These are phyloP conservation scores for Alloteropsis semialata DNA, from an alignment of 176 grass and related monocot species.

Conservation along the genomic window DNA sequence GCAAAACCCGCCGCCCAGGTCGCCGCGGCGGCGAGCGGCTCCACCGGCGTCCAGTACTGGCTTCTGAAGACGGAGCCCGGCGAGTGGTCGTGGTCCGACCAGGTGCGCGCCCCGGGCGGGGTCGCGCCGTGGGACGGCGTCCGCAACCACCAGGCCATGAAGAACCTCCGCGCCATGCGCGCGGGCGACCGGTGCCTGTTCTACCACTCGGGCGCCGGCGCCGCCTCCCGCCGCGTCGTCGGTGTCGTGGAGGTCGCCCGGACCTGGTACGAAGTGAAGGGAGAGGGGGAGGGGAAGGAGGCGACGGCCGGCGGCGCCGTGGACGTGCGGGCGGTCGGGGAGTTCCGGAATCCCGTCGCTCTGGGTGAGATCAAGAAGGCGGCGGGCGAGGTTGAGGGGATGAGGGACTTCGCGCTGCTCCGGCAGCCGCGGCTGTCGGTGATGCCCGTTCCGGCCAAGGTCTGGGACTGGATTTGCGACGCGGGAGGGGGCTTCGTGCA, in stretches of 20 bases:
- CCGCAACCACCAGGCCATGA: slow-evolving; percentile 73
- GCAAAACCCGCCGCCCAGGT: not conserved
- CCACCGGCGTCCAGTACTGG: slow-evolving; percentile 43
- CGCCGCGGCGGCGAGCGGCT: not conserved
- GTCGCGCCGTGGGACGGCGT: slow-evolving; percentile 84
- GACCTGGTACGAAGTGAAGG: slow-evolving; percentile 54
- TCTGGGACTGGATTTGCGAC: slow-evolving; percentile 75
- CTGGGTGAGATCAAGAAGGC: slow-evolving; percentile 71
- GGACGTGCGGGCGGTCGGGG: slow-evolving; percentile 62
- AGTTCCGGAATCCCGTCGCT: slow-evolving; percentile 43
- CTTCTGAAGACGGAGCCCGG: slow-evolving; percentile 79
- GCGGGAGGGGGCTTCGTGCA: slow-evolving; percentile 63
- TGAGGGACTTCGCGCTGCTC: slow-evolving; percentile 71
- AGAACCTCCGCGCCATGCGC: slow-evolving; percentile 74
- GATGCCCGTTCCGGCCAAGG: slow-evolving; percentile 55
- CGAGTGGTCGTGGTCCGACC: slow-evolving; percentile 94
- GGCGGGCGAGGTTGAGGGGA: slow-evolving; percentile 48
- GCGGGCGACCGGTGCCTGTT: slow-evolving; percentile 61
- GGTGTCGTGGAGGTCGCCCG: slow-evolving; percentile 62
- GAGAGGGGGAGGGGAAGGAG: not conserved
- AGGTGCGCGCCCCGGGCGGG: slow-evolving; percentile 51
- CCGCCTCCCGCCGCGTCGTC: slow-evolving; percentile 57
- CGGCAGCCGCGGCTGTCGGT: slow-evolving; percentile 78
- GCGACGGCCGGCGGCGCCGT: slow-evolving; percentile 49
- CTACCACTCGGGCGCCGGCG: slow-evolving; percentile 74